Percentiles rank a stretch among this genome's conserved stretches.
Conservation (phyloP, 352 stramenopile genomes). For the Globisporangium parvum region DNA sequence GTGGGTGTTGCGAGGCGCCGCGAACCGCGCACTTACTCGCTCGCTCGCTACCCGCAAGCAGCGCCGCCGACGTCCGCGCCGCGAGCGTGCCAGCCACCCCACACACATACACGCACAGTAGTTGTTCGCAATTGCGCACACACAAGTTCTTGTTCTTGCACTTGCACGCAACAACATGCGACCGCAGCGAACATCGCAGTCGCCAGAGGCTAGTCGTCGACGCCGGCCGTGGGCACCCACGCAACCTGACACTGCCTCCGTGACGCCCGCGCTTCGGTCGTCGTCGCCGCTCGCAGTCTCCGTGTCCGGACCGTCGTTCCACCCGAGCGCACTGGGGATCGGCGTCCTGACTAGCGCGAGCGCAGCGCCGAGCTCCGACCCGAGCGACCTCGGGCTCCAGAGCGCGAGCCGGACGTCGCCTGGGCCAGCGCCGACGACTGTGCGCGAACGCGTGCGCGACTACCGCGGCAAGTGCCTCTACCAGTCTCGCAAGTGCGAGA, state of each 20-base stretch:
- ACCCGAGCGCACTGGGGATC: neutral
- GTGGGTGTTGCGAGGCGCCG: neutral
- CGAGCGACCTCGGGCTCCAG: neutral
- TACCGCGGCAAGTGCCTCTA: slow-evolving; percentile 71
- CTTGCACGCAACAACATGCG: neutral
- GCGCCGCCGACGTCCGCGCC: neutral
- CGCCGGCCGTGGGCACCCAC: neutral
- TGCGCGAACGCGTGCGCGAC: slow-evolving; percentile 3
- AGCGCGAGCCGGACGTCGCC: neutral
- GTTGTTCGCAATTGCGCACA: no score
- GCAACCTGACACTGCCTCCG: neutral
- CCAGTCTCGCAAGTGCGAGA: slow-evolving; percentile 76
- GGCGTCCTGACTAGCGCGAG: no score
- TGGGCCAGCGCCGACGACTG: neutral
- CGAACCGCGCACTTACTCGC: neutral
- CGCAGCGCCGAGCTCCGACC: neutral
- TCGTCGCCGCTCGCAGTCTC: slow-evolving; percentile 13
- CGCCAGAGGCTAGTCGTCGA: neutral
- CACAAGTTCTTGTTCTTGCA: neutral
- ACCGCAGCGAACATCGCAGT: neutral
- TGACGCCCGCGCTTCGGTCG: neutral
- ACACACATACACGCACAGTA: neutral
- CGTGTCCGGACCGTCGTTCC: slow-evolving; percentile 6
- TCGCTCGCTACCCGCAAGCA: neutral
- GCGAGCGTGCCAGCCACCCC: no score